Percentiles rank a stretch among this genome's conserved stretches.
Conservation (phyloP, 305 asterid species). For the Euphrasia arctica region DNA sequence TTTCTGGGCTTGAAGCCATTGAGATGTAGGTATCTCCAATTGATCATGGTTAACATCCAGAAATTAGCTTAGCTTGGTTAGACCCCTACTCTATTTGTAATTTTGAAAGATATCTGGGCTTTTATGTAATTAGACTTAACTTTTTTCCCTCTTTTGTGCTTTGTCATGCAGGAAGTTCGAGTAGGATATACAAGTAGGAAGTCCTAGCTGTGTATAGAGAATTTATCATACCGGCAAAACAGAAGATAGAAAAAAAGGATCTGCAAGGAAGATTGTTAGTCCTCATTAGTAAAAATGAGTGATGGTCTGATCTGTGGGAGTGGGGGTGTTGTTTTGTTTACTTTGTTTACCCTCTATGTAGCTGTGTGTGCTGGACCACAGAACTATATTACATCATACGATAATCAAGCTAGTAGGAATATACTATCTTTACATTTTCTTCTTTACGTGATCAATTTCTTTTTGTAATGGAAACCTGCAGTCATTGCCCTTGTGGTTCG, state of each 20-base stretch:
- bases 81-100: slow-evolving; percentile 14
- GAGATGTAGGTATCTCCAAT: slow-evolving; percentile 52
- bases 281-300: slow-evolving; percentile 29
- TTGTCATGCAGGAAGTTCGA: slow-evolving; percentile 48
- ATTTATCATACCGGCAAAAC: slow-evolving; percentile 42
- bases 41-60: slow-evolving; percentile 45
- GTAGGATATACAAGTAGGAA: slow-evolving; percentile 45
- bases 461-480: too few species aligned
- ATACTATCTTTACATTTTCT: too few species aligned
- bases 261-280: slow-evolving; percentile 49
- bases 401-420: too few species aligned
- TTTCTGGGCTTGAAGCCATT: slow-evolving; percentile 50
- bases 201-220: slow-evolving; percentile 66
- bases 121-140: not conserved
- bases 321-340: too few species aligned
- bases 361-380: too few species aligned
- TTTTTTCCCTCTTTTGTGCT: slow-evolving; percentile 12
- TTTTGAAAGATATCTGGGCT: not conserved
- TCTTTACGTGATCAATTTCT: too few species aligned
- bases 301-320: too few species aligned
- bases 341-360: too few species aligned
- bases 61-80: slow-evolving; percentile 51
- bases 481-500: too few species aligned
- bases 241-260: slow-evolving; percentile 35
- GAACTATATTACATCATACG: too few species aligned